Evolutionary conservation across 495 filamentous ascomycete genomes (phyloP), one percentile per base, ranked within the genome.

Genomic region (Aspergillus steynii): DNA sequence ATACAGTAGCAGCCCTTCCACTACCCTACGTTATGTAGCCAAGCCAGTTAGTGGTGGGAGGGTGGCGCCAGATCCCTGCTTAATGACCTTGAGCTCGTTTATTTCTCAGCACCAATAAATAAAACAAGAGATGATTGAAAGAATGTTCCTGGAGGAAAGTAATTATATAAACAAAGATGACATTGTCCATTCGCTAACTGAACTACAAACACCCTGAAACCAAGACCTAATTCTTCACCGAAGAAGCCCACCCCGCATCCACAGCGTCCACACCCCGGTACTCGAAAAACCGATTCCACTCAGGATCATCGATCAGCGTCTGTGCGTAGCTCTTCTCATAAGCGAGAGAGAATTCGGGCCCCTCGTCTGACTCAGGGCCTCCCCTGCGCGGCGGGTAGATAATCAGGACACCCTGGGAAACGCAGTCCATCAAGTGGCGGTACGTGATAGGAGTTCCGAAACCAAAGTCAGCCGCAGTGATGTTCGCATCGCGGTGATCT

Each of bases 241-340:
- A 37, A 37, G 34, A 37, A 37, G 4, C 5, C 34, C 34, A 37
- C 2, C 34, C 34, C 2, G 48, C 8, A 50, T 53, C 51, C 14
- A 28, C 51, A 1, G 57, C 53, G 48, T 66, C 74, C 7, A 72
- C 58, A 8, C 77, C 77, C 53, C 75, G 69, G 58, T 74, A 80
- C 53, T 81, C 78, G 58, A 81, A 79, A 49, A 67, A 81, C 54
- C 62, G 52, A 1, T 50, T 67, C 68, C 70, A 74, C 49, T 78
- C 76, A 4, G 66, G 59, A 65, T 82, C 79, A 8, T 69, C 65
- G 15, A 77, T 61, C 12, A 83, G 58, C 7, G 29, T 54, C 26
- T 73, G 55, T 20, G 67, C 68, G 29, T 76, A 53, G 12, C 68
- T 59, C 55, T 65, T 73, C 65, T 81, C 80, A 50, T 76, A 74